Evolutionary conservation across 176 grass and related monocot species (phyloP).

Genomic region (Aegilops longissima): DNA sequence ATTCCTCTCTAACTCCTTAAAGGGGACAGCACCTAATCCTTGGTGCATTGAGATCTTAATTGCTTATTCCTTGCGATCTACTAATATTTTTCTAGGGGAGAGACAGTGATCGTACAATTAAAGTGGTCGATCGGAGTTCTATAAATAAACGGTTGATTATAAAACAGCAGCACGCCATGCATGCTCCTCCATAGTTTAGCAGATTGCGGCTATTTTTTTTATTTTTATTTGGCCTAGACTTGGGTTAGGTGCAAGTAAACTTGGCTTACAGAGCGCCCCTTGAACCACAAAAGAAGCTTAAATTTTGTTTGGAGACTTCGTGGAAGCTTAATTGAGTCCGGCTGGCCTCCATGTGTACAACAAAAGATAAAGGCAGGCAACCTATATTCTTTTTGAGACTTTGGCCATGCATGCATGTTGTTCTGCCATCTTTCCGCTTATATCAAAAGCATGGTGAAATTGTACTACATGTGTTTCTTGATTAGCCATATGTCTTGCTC

Average conservation of each 20-base stretch:
- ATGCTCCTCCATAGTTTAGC: constrained; percentile 36
- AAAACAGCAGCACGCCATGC: constrained; percentile 37
- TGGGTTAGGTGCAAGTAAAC: neutral
- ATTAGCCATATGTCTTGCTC: constrained; percentile 17
- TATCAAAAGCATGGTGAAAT: neutral
- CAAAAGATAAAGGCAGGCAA: constrained; percentile 21
- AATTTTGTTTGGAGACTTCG: neutral
- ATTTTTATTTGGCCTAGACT: neutral
- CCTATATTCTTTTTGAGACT: neutral
- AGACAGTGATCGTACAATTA: constrained; percentile 25
- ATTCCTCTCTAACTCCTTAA: constrained; percentile 44
- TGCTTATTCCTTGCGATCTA: constrained; percentile 1
- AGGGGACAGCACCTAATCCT: constrained; percentile 39
- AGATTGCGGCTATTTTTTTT: constrained; percentile 29
- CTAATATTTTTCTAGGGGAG: constrained; percentile 3
- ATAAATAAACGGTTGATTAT: neutral
- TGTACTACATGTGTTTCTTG: constrained; percentile 29
- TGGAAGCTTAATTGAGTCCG: neutral
- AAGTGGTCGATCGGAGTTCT: neutral
- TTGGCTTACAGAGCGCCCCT: neutral
- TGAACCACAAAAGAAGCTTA: neutral
- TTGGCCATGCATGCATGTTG: neutral
- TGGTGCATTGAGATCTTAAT: constrained; percentile 10
- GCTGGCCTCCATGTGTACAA: constrained; percentile 14
- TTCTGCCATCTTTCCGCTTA: neutral